Evolutionary conservation across 805 yeast species (phyloP).

Genomic region (Hemisphaericaspora nanyangensis): DNA sequence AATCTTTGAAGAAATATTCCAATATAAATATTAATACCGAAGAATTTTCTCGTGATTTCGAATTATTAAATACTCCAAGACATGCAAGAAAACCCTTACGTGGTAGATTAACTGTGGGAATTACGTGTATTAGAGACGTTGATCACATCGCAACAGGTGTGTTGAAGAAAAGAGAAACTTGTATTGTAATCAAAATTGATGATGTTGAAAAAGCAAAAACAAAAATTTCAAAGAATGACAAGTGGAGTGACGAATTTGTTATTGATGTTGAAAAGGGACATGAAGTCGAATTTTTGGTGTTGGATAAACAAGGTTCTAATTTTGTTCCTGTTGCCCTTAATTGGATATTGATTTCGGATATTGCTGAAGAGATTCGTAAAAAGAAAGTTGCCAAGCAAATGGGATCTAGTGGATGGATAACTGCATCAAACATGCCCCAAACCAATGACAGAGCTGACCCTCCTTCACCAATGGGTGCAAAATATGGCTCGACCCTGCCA

Average conservation of each 20-base stretch:
- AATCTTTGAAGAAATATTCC: constrained; percentile 81
- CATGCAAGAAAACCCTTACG: constrained; percentile 79
- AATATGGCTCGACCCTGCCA: not conserved
- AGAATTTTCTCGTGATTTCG: constrained; percentile 63
- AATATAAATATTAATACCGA: constrained; percentile 78
- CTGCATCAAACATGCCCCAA: constrained; percentile 57
- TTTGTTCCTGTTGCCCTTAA: constrained; percentile 84
- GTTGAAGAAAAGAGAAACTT: constrained; percentile 75
- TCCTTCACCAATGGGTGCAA: not conserved
- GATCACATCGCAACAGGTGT: constrained; percentile 89
- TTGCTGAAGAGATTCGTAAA: constrained; percentile 92
- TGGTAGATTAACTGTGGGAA: constrained; percentile 72
- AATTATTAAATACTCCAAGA: constrained; percentile 62
- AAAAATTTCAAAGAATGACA: constrained; percentile 67
- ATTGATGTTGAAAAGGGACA: constrained; percentile 86
- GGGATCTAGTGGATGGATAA: constrained; percentile 80
- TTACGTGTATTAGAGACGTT: constrained; percentile 78
- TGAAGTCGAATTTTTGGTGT: constrained; percentile 84
- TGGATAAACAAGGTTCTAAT: constrained; percentile 67
- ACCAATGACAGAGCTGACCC: constrained; percentile 4
- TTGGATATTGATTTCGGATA: constrained; percentile 88
- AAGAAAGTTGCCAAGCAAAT: constrained; percentile 74
- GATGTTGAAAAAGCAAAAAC: constrained; percentile 81
- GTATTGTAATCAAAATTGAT: constrained; percentile 77
- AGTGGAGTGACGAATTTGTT: constrained; percentile 79